These are phyloP conservation scores for Exophiala xenobiotica DNA, from an alignment of 2,329 filamentous ascomycete genomes.

Conservation along the genomic window DNA sequence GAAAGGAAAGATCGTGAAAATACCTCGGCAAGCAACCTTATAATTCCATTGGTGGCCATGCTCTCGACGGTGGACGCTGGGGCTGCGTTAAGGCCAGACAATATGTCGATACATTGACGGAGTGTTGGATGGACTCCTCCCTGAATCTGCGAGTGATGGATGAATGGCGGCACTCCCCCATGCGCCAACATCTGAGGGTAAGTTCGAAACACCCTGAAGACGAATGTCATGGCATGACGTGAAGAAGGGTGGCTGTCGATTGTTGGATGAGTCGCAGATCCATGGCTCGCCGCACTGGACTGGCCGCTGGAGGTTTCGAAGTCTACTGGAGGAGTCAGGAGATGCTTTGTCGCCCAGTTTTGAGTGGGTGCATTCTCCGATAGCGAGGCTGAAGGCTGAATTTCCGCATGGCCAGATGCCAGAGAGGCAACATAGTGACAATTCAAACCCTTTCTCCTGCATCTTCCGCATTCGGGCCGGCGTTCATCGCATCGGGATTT, in stretches of 20 bases:
- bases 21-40: conserved; percentile 5
- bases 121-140: not conserved
- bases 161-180: conserved; percentile 2
- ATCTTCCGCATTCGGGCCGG: conserved; percentile 2
- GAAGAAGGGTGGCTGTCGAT: not conserved
- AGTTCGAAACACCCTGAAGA: conserved; percentile 4
- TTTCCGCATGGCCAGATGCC: not conserved
- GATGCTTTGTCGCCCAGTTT: too few species aligned
- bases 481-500: conserved; percentile 5
- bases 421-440: not conserved
- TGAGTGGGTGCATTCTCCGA: too few species aligned
- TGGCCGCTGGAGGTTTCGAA: not conserved
- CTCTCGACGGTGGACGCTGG: not conserved
- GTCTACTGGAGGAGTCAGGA: not conserved
- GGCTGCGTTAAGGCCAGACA: not conserved
- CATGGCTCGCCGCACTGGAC: too few species aligned
- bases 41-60: not conserved
- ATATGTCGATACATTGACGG: not conserved
- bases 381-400: not conserved
- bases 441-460: not conserved
- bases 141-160: not conserved
- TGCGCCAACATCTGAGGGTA: conserved; percentile 3
- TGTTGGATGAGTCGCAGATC: not conserved
- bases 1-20: not conserved
- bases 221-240: not conserved